Evolutionary conservation across 2,329 filamentous ascomycete genomes (phyloP).

Genomic region (Ceratocystis huliohia): DNA sequence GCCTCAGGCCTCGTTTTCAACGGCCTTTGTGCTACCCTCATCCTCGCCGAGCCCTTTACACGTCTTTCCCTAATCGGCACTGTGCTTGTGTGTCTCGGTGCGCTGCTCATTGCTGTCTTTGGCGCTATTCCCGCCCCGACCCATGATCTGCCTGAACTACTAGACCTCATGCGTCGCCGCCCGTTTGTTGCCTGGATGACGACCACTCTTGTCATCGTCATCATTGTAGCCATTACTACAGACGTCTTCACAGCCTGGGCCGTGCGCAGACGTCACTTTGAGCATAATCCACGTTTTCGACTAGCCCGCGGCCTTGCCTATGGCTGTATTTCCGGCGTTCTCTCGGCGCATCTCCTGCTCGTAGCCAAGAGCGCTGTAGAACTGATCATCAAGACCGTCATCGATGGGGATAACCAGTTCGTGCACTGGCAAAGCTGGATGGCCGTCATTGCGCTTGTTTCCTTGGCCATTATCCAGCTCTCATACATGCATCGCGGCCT

Average conservation of each 20-base stretch:
- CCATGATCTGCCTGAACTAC: conserved; percentile 71
- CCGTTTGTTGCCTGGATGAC: conserved; percentile 85
- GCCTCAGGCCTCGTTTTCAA: conserved; percentile 96
- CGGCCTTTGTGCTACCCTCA: conserved; percentile 87
- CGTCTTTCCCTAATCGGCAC: conserved; percentile 86
- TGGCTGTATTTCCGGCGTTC: conserved; percentile 77
- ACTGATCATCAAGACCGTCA: conserved; percentile 71
- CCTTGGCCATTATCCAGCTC: conserved; percentile 74
- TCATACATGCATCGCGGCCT: conserved; percentile 92
- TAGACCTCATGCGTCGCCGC: conserved; percentile 58
- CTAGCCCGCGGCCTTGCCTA: conserved; percentile 74
- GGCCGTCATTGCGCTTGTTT: conserved; percentile 69
- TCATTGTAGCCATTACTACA: conserved; percentile 51
- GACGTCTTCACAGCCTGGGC: conserved; percentile 42
- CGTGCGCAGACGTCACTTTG: conserved; percentile 30
- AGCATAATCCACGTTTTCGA: conserved; percentile 53
- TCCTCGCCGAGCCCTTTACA: conserved; percentile 88
- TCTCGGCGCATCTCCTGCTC: conserved; percentile 85
- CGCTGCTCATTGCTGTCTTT: conserved; percentile 85
- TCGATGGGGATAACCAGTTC: conserved; percentile 85
- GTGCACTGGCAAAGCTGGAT: conserved; percentile 90
- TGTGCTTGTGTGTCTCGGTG: conserved; percentile 71
- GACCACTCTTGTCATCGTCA: conserved; percentile 59
- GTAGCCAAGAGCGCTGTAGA: conserved; percentile 96
- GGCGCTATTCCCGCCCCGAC: conserved; percentile 88